phyloP scores from a whole-genome alignment of 371 early-diverging fungal species.

The Gilbertella persicaria region DNA sequence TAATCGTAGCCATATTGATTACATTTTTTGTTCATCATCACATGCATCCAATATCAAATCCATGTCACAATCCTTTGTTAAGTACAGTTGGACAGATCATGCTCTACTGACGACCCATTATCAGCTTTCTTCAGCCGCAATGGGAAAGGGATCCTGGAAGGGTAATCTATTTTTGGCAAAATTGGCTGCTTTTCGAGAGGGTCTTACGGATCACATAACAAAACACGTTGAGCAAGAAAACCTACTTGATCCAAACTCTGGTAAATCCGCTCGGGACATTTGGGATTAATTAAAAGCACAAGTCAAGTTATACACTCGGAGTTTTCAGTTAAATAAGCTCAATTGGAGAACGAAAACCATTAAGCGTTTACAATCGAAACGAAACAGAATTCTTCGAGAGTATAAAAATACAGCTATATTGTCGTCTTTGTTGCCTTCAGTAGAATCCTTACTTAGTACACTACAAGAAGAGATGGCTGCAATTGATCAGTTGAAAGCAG shows the following conservation, averaged over 20 bases:
- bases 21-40: background rate
- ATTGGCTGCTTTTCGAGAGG: background rate
- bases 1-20: background rate
- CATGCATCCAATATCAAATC: too few species aligned
- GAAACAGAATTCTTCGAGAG: constrained; percentile 1
- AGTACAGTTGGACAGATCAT: constrained; percentile 4
- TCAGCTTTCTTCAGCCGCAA: background rate
- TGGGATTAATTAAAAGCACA: constrained; percentile 6
- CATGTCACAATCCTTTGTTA: background rate
- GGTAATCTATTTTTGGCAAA: background rate
- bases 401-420: background rate
- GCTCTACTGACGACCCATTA: background rate
- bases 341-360: background rate
- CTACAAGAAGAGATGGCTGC: background rate
- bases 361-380: background rate
- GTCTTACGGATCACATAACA: background rate
- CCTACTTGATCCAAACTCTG: background rate
- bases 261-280: background rate
- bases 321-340: background rate
- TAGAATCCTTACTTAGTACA: background rate
- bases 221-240: background rate
- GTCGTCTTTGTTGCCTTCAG: background rate
- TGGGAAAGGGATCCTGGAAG: constrained; percentile 3
- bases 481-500: constrained; percentile 1
- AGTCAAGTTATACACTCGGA: background rate